phyloP scores from a whole-genome alignment of 2,329 filamentous ascomycete genomes.

The Fusarium marasasianum region DNA sequence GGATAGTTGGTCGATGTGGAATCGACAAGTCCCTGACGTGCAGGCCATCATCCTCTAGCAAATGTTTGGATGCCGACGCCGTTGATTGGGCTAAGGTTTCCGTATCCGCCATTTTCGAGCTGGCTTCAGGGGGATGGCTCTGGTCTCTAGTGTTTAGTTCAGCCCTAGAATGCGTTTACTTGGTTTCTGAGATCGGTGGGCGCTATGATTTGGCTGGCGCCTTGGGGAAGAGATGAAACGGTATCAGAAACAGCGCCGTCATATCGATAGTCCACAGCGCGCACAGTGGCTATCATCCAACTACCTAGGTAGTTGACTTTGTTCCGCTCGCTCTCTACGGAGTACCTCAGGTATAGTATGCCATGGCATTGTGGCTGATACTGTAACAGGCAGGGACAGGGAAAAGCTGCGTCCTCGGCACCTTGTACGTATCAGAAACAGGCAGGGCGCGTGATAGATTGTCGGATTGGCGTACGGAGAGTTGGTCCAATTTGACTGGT shows the following conservation, averaged over 20 bases:
- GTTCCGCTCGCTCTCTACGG: background rate
- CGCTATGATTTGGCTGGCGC: constrained; percentile 38
- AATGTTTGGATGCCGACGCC: constrained; percentile 32
- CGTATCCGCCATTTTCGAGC: constrained; percentile 30
- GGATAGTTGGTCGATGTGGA: constrained; percentile 29
- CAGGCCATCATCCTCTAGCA: constrained; percentile 35
- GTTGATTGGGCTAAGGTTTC: constrained; percentile 30
- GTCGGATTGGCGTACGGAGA: constrained; percentile 11
- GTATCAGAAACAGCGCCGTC: constrained; percentile 18
- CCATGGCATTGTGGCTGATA: constrained; percentile 25
- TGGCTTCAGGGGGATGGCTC: constrained; percentile 31
- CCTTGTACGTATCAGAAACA: background rate
- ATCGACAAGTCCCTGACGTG: constrained; percentile 40
- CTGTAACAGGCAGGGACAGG: background rate
- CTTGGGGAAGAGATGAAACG: constrained; percentile 33
- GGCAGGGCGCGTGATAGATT: constrained; percentile 14
- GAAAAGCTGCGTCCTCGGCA: background rate
- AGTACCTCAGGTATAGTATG: background rate
- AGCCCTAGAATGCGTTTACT: constrained; percentile 42
- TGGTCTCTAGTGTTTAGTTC: constrained; percentile 26
- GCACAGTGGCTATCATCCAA: constrained; percentile 8
- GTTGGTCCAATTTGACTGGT: background rate
- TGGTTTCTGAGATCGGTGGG: constrained; percentile 28
- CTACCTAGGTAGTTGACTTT: background rate
- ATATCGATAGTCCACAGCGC: constrained; percentile 16